Evolutionary conservation across 257 asterid species (phyloP).

Genomic region (Eustoma russellianum): DNA sequence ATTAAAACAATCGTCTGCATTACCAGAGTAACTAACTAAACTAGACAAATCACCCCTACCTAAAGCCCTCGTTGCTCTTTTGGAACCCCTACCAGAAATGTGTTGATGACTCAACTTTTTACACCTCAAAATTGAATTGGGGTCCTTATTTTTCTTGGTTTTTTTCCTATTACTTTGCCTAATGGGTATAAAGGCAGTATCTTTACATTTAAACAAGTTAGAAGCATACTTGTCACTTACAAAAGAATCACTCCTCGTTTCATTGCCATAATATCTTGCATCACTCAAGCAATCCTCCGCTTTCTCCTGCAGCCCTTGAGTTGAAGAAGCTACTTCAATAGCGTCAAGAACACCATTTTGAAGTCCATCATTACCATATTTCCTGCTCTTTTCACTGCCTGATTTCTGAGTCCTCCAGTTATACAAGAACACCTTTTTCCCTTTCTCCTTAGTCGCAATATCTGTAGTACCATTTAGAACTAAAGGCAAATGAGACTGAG

Average conservation of each 20-base stretch:
- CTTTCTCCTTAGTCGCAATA: constrained; percentile 26
- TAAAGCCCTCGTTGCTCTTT: constrained; percentile 30
- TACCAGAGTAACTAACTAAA: constrained; percentile 68
- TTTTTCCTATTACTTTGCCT: constrained; percentile 51
- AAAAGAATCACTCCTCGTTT: constrained; percentile 70
- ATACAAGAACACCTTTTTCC: constrained; percentile 56
- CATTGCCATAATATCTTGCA: constrained; percentile 53
- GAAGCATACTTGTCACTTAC: constrained; percentile 50
- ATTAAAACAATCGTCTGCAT: constrained; percentile 58
- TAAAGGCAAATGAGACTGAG: constrained; percentile 7
- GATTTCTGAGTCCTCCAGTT: constrained; percentile 86
- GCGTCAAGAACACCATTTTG: constrained; percentile 22
- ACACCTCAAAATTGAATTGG: constrained; percentile 30
- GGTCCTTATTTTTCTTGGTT: constrained; percentile 34
- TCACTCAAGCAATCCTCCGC: constrained; percentile 52
- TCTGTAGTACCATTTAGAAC: constrained; percentile 5
- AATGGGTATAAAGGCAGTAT: constrained; percentile 44
- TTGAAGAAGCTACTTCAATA: constrained; percentile 37
- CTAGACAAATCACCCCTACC: constrained; percentile 50
- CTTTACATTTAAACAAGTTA: constrained; percentile 46
- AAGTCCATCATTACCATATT: constrained; percentile 31
- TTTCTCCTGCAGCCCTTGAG: constrained; percentile 33
- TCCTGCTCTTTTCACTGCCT: constrained; percentile 57
- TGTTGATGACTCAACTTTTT: constrained; percentile 43
- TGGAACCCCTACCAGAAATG: constrained; percentile 27